A percentile compares a stretch with the other conserved stretches of the same genome.
Evolutionary conservation across 2,329 filamentous ascomycete genomes (phyloP).

Genomic region (Fusarium sp.): DNA sequence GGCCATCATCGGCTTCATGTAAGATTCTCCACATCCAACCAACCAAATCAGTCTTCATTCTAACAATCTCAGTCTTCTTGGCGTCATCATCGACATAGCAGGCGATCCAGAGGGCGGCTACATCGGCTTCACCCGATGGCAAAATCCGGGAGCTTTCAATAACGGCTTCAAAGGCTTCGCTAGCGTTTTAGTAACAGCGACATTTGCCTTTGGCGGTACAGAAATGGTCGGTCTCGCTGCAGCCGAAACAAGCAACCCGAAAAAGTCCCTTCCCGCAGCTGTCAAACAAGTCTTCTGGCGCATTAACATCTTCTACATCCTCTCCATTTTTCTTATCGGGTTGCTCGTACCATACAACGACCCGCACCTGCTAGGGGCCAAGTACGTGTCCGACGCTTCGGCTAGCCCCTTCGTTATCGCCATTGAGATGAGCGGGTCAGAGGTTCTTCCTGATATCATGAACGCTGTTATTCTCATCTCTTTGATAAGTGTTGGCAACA

Average conservation of each 20-base stretch:
- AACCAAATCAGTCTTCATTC: not conserved
- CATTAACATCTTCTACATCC: slow-evolving; percentile 89
- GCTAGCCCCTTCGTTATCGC: slow-evolving; percentile 94
- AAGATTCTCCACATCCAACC: slow-evolving; percentile 50
- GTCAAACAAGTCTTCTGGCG: slow-evolving; percentile 97
- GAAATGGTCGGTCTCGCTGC: slow-evolving; percentile 82
- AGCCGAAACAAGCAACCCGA: slow-evolving; percentile 80
- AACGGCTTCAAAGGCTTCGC: slow-evolving; percentile 86
- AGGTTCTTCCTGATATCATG: slow-evolving; percentile 85
- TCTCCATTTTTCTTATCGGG: slow-evolving; percentile 83
- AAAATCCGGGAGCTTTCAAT: slow-evolving; percentile 81
- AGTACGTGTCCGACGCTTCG: slow-evolving; percentile 71
- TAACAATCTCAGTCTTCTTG: slow-evolving; percentile 73
- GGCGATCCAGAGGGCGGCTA: slow-evolving; percentile 80
- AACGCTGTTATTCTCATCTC: slow-evolving; percentile 94
- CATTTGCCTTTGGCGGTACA: slow-evolving; percentile 81
- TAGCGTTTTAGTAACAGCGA: slow-evolving; percentile 80
- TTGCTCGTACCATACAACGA: slow-evolving; percentile 83
- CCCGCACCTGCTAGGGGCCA: slow-evolving; percentile 68
- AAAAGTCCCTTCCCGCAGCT: slow-evolving; percentile 84
- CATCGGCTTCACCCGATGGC: slow-evolving; percentile 83
- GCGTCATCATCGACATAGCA: slow-evolving; percentile 85
- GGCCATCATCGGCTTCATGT: slow-evolving; percentile 90
- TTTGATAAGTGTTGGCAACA: slow-evolving; percentile 92
- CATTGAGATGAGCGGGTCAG: slow-evolving; percentile 84